Evolutionary conservation across 495 filamentous ascomycete genomes (phyloP).

Genomic region (Hypoxylon cercidicola): DNA sequence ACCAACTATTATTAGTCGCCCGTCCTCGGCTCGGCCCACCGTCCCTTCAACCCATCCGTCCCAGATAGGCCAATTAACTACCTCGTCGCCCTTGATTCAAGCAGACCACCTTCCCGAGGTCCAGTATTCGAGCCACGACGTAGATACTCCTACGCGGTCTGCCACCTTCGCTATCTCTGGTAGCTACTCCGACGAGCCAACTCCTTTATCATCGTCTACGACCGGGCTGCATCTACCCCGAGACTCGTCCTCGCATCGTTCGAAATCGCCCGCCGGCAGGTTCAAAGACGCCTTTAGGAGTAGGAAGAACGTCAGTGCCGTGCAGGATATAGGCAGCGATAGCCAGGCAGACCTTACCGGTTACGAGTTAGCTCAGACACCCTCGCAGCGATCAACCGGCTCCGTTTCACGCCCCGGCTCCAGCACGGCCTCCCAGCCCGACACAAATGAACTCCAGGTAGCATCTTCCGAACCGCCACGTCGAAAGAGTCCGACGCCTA

Average conservation of each 20-base stretch:
- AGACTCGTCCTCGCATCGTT: constrained; percentile 50
- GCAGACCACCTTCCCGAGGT: constrained; percentile 58
- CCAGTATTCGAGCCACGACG: constrained; percentile 43
- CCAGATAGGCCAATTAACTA: constrained; percentile 81
- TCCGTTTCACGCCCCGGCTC: constrained; percentile 30
- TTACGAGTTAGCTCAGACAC: constrained; percentile 36
- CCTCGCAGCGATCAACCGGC: constrained; percentile 27
- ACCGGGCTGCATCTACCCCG: constrained; percentile 50
- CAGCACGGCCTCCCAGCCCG: constrained; percentile 30
- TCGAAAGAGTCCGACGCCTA: constrained; percentile 44
- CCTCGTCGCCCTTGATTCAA: constrained; percentile 82
- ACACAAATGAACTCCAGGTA: constrained; percentile 39
- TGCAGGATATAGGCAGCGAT: constrained; percentile 22
- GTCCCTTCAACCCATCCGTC: constrained; percentile 73
- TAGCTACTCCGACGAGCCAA: constrained; percentile 31
- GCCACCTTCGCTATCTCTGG: constrained; percentile 33
- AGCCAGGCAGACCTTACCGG: constrained; percentile 33
- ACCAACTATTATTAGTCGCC: constrained; percentile 27
- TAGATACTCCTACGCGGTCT: constrained; percentile 39
- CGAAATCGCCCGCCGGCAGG: constrained; percentile 57
- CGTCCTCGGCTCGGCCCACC: constrained; percentile 57
- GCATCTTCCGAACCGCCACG: constrained; percentile 41
- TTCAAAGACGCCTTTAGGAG: constrained; percentile 58
- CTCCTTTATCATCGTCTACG: constrained; percentile 37
- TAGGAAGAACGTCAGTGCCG: constrained; percentile 43